Percentiles rank a stretch among this genome's conserved stretches.
These are phyloP conservation scores for Clavispora asparagi DNA, from an alignment of 805 yeast species.

Conservation along the genomic window DNA sequence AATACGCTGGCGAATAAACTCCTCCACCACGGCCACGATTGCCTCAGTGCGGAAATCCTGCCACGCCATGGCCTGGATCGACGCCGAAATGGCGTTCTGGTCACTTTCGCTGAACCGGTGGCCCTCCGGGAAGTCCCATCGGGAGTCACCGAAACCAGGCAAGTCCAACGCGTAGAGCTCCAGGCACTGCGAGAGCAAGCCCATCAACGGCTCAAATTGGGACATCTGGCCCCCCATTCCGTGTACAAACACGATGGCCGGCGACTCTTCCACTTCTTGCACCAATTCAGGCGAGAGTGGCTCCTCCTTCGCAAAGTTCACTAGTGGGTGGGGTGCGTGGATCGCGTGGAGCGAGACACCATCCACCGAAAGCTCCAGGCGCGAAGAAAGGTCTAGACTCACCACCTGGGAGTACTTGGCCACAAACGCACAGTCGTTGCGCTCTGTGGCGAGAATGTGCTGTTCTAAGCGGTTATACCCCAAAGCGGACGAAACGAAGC, in stretches of 20 bases:
- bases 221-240: conserved; percentile 89
- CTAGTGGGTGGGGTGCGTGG: conserved; percentile 48
- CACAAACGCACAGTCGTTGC: conserved; percentile 51
- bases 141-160: conserved; percentile 79
- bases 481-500: neutral
- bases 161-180: conserved; percentile 70
- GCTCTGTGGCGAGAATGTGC: conserved; percentile 36
- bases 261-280: conserved; percentile 42
- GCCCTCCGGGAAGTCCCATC: conserved; percentile 11
- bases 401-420: conserved; percentile 43
- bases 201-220: conserved; percentile 74
- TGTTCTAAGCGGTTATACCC: conserved; percentile 22
- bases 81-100: conserved; percentile 25
- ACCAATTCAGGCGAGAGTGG: conserved; percentile 17
- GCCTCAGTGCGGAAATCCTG: conserved; percentile 38
- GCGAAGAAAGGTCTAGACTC: conserved; percentile 27
- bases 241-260: conserved; percentile 66
- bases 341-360: conserved; percentile 36
- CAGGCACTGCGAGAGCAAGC: conserved; percentile 55
- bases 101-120: conserved; percentile 22
- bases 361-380: conserved; percentile 18
- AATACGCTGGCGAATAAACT: conserved; percentile 32
- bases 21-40: conserved; percentile 36
- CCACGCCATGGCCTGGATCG: conserved; percentile 29
- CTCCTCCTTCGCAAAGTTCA: conserved; percentile 13